Evolutionary conservation across 768 basidiomycete genomes (phyloP), one percentile per base, ranked within the genome.

Genomic region (Omphalotus guepiniiformis): DNA sequence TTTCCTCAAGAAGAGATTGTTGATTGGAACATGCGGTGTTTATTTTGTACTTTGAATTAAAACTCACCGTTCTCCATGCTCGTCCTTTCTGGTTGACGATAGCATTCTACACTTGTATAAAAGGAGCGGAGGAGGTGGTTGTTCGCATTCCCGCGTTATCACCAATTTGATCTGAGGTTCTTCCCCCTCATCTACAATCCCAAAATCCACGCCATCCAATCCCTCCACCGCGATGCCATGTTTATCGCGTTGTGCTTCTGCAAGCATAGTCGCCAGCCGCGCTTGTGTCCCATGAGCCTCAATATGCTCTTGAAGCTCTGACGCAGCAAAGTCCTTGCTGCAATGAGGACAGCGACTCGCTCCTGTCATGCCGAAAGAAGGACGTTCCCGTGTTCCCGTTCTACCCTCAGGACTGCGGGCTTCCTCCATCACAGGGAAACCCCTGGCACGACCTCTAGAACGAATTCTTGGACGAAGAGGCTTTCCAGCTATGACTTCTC

Each of bases 211-310:
- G 35, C 80, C 59, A 3, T 72, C 77, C 52, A 80, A 77, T 4
- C 61, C 63, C 25, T 66, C 65, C 22, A 82, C 71, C 5, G 56
- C 58, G 11, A 79, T 60, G 1, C 71, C 75, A 29, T 74, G 62
- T 47, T 76, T 78, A 55, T 81, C 74, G 25, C 64, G 62, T 37
- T 72, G 68, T 1, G 76, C 69, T 27, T 67, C 65, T 4, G 67
- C 71, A 6, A 73, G 56, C 16, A 65, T 65, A 1, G 64, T 63
- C n/a, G 64, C 62, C 22, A 63, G 53, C 2, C 59, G 60, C 29
- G 66, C 58, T 28, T 58, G 56, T 29, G 62, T 55, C 22, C 54
- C 47, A 42, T 72, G 71, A 22, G 53, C 48, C 4, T 57, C 64
- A 21, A 60, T 37, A 54, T 72, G 71, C 2, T 57, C 53, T 16